Percentiles rank a stretch among this genome's conserved stretches.
These are phyloP conservation scores for Arthrobotrys sinensis DNA, from an alignment of 2,329 filamentous ascomycete species.

Conservation along the genomic window DNA sequence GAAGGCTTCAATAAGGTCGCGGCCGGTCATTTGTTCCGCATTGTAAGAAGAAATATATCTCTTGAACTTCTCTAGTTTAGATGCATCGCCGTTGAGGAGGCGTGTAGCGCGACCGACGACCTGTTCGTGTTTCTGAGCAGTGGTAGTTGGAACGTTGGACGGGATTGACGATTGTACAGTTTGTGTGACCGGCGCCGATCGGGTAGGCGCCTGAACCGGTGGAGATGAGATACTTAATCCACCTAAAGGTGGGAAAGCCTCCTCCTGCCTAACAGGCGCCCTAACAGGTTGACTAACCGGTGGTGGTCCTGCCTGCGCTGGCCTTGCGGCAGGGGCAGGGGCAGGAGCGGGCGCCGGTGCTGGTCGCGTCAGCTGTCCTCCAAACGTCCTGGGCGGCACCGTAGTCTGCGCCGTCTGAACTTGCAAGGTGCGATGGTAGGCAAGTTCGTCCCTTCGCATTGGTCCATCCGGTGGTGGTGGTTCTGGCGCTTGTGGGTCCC, in stretches of 20 bases:
- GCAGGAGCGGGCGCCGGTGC: conserved; percentile 67
- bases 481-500: conserved; percentile 86
- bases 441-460: conserved; percentile 83
- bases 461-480: conserved; percentile 74
- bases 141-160: conserved; percentile 36
- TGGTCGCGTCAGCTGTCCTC: conserved; percentile 79
- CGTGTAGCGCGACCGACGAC: conserved; percentile 88
- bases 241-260: conserved; percentile 61
- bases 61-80: conserved; percentile 84
- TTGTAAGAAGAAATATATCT: conserved; percentile 84
- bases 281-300: conserved; percentile 35
- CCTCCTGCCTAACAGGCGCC: conserved; percentile 28
- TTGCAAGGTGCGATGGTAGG: conserved; percentile 91
- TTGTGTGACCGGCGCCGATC: conserved; percentile 14
- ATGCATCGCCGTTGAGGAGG: conserved; percentile 81
- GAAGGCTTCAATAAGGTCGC: conserved; percentile 81
- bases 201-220: conserved; percentile 6
- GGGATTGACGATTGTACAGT: conserved; percentile 28
- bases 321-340: conserved; percentile 60
- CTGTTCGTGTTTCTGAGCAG: conserved; percentile 76
- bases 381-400: conserved; percentile 80
- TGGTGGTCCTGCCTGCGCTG: conserved; percentile 61
- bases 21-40: conserved; percentile 77
- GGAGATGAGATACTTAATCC: conserved; percentile 31
- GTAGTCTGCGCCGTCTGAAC: conserved; percentile 86